Conservation (phyloP, 371 early-diverging fungal species). For the Mortierella sp. region DNA sequence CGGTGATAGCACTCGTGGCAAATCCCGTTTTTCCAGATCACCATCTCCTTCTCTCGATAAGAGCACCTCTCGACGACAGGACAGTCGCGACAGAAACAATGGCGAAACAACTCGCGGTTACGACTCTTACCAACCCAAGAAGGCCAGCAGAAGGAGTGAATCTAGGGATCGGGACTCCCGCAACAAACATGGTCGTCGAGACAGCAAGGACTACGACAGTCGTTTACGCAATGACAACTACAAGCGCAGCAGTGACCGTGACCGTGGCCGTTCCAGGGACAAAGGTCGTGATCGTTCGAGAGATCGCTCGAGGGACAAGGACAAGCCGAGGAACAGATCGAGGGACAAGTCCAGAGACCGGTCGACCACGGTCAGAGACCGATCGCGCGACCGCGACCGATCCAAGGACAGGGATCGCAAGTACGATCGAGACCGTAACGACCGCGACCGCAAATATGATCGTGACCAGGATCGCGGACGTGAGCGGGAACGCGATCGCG, state of each 20-base stretch:
- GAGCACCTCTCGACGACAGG: background rate
- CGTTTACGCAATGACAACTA: background rate
- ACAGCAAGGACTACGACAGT: background rate
- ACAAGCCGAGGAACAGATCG: constrained; percentile 2
- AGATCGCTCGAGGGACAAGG: background rate
- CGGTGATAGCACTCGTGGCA: background rate
- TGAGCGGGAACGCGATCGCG: constrained; percentile 1
- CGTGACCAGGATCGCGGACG: constrained; percentile 13
- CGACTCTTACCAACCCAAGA: constrained; percentile 3
- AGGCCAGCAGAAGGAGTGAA: constrained; percentile 14
- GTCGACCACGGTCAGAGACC: no score
- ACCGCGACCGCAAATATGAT: background rate
- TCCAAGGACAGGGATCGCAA: constrained; percentile 5
- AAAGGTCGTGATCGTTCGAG: background rate
- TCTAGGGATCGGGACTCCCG: constrained; percentile 21
- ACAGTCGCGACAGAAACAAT: constrained; percentile 17
- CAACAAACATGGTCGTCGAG: constrained; percentile 7
- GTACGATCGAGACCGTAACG: background rate
- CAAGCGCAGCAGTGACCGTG: constrained; percentile 16
- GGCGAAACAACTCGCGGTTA: background rate
- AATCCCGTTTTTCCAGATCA: background rate
- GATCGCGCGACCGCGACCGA: no score
- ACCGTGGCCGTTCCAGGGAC: constrained; percentile 10
- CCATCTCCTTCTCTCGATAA: constrained; percentile 19
- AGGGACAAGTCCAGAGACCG: background rate